phyloP scores from a whole-genome alignment of 2,329 filamentous ascomycete genomes.

The Colletotrichum phormii region DNA sequence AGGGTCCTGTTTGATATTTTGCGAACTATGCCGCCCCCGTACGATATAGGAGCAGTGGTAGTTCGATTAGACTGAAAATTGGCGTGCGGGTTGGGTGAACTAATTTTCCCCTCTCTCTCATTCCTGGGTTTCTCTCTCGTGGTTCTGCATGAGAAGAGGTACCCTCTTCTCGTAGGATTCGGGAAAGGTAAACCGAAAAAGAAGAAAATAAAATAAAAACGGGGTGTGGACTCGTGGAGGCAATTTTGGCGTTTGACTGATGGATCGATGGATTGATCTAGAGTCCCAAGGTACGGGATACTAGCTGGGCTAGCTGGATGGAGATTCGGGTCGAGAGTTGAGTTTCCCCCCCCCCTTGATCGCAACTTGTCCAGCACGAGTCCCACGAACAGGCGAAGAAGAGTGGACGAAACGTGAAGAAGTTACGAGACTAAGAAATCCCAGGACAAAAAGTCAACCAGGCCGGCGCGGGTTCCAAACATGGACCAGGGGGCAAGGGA shows the following conservation, averaged over 20 bases:
- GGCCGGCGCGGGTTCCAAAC: background rate
- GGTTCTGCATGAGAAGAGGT: background rate
- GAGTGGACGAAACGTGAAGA: background rate
- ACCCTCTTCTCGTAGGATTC: background rate
- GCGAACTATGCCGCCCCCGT: background rate
- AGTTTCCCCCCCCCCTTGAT: background rate
- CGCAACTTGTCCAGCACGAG: background rate
- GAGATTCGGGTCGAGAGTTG: background rate
- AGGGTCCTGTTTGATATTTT: background rate
- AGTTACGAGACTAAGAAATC: background rate
- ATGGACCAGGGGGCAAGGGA: conserved; percentile 20
- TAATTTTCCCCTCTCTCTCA: background rate
- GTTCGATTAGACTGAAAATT: background rate
- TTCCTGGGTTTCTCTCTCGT: no score
- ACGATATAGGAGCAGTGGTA: background rate
- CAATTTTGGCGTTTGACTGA: background rate
- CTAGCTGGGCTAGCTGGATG: background rate
- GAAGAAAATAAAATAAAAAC: background rate
- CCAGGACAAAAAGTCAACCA: background rate
- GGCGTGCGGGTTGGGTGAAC: background rate
- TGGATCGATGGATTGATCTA: background rate
- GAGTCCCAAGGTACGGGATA: background rate
- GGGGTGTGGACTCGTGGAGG: background rate
- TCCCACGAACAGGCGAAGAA: background rate
- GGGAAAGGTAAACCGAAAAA: background rate